phyloP scores from a whole-genome alignment of 352 stramenopile species.

The Peronosclerospora sorghi region DNA sequence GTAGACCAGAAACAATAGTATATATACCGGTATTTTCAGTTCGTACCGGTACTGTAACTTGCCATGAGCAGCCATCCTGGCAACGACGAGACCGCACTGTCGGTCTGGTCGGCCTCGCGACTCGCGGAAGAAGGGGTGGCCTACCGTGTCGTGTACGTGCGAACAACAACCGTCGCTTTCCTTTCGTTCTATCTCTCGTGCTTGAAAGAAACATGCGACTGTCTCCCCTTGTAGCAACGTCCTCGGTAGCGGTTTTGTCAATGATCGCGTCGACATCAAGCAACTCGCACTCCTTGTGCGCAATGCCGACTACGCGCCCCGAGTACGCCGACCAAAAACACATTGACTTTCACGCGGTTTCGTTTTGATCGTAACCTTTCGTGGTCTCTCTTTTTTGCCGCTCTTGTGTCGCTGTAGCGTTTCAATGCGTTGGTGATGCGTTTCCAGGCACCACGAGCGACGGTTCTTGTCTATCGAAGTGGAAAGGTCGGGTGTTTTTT shows the following conservation, averaged over 20 bases:
- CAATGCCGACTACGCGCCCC: constrained; percentile 57
- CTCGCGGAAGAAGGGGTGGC: constrained; percentile 40
- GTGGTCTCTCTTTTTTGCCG: no score
- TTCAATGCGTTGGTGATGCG: constrained; percentile 61
- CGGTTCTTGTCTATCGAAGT: constrained; percentile 48
- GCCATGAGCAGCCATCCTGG: constrained; percentile 9
- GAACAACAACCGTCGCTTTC: neutral
- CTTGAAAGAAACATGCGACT: neutral
- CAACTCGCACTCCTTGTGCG: constrained; percentile 53
- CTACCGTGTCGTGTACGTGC: constrained; percentile 47
- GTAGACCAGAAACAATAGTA: no score
- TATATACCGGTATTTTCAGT: no score
- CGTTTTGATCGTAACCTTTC: neutral
- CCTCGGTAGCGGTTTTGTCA: constrained; percentile 47
- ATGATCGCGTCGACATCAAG: constrained; percentile 41
- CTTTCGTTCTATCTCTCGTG: neutral
- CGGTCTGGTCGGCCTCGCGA: constrained; percentile 28
- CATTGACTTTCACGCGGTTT: neutral
- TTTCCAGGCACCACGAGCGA: constrained; percentile 44
- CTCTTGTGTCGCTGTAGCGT: constrained; percentile 14
- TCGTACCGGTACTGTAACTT: no score
- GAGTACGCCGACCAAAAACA: constrained; percentile 17
- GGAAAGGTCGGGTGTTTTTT: constrained; percentile 31
- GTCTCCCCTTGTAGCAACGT: constrained; percentile 32
- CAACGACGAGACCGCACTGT: constrained; percentile 5